Percentiles rank a stretch among this genome's conserved stretches.
phyloP scores from a whole-genome alignment of 495 filamentous ascomycete species.

The Podospora pseudoanserina region DNA sequence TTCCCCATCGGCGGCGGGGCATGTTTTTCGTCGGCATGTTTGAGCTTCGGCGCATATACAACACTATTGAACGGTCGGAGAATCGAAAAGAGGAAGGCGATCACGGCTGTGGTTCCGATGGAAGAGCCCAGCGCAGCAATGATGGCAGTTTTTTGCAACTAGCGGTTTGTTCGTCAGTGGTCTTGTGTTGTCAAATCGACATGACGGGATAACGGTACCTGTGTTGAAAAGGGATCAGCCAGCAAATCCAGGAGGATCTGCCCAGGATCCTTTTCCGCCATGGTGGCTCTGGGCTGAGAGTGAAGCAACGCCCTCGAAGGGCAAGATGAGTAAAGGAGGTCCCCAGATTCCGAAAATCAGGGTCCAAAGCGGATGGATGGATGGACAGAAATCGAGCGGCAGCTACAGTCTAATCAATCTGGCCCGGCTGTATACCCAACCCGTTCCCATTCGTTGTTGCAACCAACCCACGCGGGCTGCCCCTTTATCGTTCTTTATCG shows the following conservation, averaged over 20 bases:
- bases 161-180: neutral
- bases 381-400: neutral
- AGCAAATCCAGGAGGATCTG: constrained; percentile 42
- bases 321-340: constrained; percentile 12
- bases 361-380: neutral
- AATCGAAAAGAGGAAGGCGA: constrained; percentile 78
- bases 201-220: constrained; percentile 28
- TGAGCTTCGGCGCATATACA: constrained; percentile 92
- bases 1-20: constrained; percentile 86
- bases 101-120: constrained; percentile 64
- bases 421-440: neutral
- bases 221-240: constrained; percentile 46
- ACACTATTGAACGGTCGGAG: constrained; percentile 84
- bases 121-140: constrained; percentile 80
- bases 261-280: constrained; percentile 29
- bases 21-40: constrained; percentile 88
- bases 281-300: neutral
- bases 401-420: constrained; percentile 5
- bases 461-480: constrained; percentile 1
- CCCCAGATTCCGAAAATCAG: constrained; percentile 7
- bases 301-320: constrained; percentile 10
- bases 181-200: neutral
- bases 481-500: constrained; percentile 5
- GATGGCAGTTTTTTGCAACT: constrained; percentile 50
- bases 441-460: constrained; percentile 1